These are phyloP conservation scores for Vigna hirtella DNA, from an alignment of 306 rosid species.

Conservation along the genomic window DNA sequence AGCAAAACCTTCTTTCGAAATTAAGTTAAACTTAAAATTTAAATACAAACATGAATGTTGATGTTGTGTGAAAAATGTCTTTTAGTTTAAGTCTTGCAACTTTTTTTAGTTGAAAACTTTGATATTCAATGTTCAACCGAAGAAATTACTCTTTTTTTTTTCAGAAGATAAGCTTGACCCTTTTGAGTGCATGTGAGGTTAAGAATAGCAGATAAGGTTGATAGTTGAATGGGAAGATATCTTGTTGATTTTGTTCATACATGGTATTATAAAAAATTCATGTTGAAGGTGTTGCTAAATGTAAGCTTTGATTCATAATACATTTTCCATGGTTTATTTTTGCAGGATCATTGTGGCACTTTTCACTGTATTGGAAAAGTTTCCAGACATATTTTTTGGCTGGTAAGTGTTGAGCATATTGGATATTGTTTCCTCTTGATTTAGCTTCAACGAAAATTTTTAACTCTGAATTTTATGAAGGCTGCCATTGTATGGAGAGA, in stretches of 20 bases:
- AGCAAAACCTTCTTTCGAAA: no score
- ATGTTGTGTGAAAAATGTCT: no score
- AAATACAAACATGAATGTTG: no score
- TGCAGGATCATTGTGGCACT: conserved; percentile 90
- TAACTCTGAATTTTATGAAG: conserved; percentile 51
- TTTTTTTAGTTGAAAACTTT: no score
- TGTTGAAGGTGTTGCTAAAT: not conserved
- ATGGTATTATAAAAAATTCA: not conserved
- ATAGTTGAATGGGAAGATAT: not conserved
- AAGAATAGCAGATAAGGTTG: conserved; percentile 8
- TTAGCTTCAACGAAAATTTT: not conserved
- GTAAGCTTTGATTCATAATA: not conserved
- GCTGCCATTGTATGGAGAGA: conserved; percentile 92
- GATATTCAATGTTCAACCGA: not conserved
- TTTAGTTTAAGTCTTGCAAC: no score
- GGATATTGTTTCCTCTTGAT: not conserved
- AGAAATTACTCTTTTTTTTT: not conserved
- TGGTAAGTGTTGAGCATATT: conserved; percentile 54
- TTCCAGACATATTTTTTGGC: conserved; percentile 66
- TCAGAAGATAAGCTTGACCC: not conserved
- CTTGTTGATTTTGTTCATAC: conserved; percentile 16
- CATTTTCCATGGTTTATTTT: not conserved
- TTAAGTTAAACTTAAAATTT: no score
- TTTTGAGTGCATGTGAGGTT: conserved; percentile 20
- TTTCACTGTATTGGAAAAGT: conserved; percentile 70